A percentile compares a stretch with the other conserved stretches of the same genome.
Evolutionary conservation across 2,329 filamentous ascomycete species (phyloP).

Genomic region (Trichoderma brevicompactum): DNA sequence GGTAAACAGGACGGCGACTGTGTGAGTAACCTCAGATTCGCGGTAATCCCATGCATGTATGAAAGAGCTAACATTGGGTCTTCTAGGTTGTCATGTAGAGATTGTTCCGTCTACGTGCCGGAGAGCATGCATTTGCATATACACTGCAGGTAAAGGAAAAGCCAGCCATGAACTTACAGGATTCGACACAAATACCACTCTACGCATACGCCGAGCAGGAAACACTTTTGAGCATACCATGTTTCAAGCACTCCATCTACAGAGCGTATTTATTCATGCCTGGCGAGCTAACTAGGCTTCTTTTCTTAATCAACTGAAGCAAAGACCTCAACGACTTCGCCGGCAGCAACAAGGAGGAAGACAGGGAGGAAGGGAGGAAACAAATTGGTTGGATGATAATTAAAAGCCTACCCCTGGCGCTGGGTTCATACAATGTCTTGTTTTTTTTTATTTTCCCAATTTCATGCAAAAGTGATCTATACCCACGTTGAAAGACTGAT

Average conservation of each 20-base stretch:
- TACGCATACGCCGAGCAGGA: neutral
- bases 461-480: conserved; percentile 4
- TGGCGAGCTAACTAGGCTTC: neutral
- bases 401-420: conserved; percentile 10
- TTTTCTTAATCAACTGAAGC: neutral
- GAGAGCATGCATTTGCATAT: conserved; percentile 1
- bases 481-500: neutral
- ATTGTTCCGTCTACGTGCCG: neutral
- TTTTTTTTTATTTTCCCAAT: neutral
- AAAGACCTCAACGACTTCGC: neutral
- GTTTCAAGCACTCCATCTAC: neutral
- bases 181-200: neutral
- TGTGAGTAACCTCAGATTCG: conserved; percentile 61
- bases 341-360: neutral
- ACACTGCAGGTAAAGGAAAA: neutral
- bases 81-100: conserved; percentile 17
- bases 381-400: neutral
- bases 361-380: neutral
- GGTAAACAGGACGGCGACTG: conserved; percentile 87
- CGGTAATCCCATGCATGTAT: conserved; percentile 53
- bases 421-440: conserved; percentile 14
- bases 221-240: neutral
- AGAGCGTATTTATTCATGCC: neutral
- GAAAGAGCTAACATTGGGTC: conserved; percentile 39
- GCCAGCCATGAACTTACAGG: neutral